Evolutionary conservation across 2,329 filamentous ascomycete genomes (phyloP), one percentile per base, ranked within the genome.

Genomic region (Fusarium verrucosum): DNA sequence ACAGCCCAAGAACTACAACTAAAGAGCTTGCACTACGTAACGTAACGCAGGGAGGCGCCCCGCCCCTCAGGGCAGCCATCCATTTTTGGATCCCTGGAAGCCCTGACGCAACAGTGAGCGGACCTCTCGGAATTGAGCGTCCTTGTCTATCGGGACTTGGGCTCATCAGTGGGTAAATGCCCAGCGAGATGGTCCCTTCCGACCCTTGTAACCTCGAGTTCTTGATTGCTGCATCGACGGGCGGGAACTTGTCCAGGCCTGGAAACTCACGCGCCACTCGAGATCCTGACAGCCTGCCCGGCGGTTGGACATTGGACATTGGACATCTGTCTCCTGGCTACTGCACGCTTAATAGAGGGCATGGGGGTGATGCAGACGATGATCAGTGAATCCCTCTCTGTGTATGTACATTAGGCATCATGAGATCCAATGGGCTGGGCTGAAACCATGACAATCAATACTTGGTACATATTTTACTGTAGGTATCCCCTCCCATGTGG

Each of bases 51-150:
- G 45, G n/a, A n/a, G n/a, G 43, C 40, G 61, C 61, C 61, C 61
- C 62, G 62, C 62, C 50, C 51, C 46, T 42, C 44, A 35, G 33
- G n/a, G 26, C 23, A 43, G 49, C n/a, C n/a, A 13, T 11, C 45
- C 52, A 58, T 63, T 62, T 62, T 62, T 57, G 54, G 62, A 55
- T 45, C 62, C 47, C 28, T 64, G 51, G 30, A 42, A 53, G 37
- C 33, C 58, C 58, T 66, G 62, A 66, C 62, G 62, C 62, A 66
- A 66, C 58, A 55, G 47, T 32, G 62, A 42, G 38, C 63, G 63
- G 63, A 38, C 44, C 55, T 45, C 37, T 53, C 63, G 63, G 63
- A 60, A 49, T 35, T 50, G 38, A 33, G 44, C 37, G 30, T 32
- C 30, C 30, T n/a, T n/a, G n/a, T n/a, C n/a, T n/a, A 32, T 14